Evolutionary conservation across 2,329 filamentous ascomycete species (phyloP), one percentile per base, ranked within the genome.

Genomic region (Raffaelea deltoideospora): DNA sequence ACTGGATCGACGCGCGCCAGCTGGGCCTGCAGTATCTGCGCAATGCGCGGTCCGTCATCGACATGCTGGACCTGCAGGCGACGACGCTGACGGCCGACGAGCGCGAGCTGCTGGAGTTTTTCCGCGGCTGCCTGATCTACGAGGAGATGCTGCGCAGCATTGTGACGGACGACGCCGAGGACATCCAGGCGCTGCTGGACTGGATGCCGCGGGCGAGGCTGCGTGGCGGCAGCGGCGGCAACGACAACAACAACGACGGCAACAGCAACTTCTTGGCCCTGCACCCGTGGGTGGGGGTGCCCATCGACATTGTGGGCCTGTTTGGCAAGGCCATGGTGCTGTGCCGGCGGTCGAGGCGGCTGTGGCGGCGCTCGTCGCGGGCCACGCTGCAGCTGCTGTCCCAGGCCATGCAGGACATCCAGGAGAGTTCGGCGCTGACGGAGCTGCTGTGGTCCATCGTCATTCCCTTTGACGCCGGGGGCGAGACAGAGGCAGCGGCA

Each of bases 271-370:
- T 38, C 26, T 32, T 43, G 22, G 33, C 23, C 10, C 49, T 52
- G 2, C 58, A 61, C 38, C 53, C 58, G 0, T 61, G 58, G 58
- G 58, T 54, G 0, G 58, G 58, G 0, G 51, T 59, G 5, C 59
- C 58, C 0, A 48, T 53, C 0, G 43, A 45, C 0, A 47, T 56
- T 0, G 52, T 54, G 1, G 48, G 48, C 1, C 40, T 60, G 2
- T 53, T 60, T 8, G 52, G 53, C 0, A 50, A 53, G n/a, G 51
- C 52, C 0, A 48, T 60, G 34, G 45, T 50, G 2, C 47, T 60
- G 2, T 60, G 57, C 14, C 53, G 58, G 2, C 48, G 49, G 5
- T 58, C 55, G 4, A 50, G 57, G 0, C 47, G 48, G 3, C 43
- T 26, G 34, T 45, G 50, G 36, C 43, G 47, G 18, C 37, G 33